Base-by-base conservation (phyloP, 2,329 filamentous ascomycete genomes). In the Chaetomiaceae sp. region DNA sequence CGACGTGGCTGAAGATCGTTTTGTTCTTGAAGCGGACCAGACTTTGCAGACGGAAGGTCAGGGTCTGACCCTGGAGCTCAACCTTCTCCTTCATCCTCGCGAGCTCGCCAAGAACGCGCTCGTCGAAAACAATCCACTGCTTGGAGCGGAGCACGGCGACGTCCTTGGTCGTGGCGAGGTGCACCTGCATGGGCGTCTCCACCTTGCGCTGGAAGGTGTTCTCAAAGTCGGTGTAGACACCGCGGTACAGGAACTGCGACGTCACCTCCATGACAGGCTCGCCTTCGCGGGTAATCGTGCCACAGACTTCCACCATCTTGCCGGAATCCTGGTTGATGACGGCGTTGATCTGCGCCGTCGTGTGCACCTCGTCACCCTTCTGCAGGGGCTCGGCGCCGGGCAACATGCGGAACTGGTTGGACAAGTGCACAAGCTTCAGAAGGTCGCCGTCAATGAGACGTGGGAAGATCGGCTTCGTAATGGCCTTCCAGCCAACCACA, bases 271-370 rank as follows among this genome's bases (percentile, higher is more conserved):
- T 98, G 53, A 98, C 88, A 6, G 89, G 76, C 65, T 86, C 68
- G 20, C 85, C 85, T 44, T 90, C 81, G 35, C 93, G 85, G 44
- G 79, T 84, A 60, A 98, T 95, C 6, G 93, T 98, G 52, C 93
- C 93, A 61, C 90, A 96, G n/a, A 98, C 91, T 69, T 98, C 94
- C 15, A 98, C 94, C 90, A 98, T 96, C 76, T 98, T 98, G 38
- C 93, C 93, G 50, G 93, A 89, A 12, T 95, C 89, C 67, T 98
- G 90, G 72, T 97, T 98, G 73, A 98, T 85, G 60, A 98, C 89
- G 14, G 93, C 89, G 60, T 98, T 97, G 71, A 98, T 87, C 65
- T 94, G 89, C 35, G 93, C 93, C 45, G 88, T 95, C 3, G 93
- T 97, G 52, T 88, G 83, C 17, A 98, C 79, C 52, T 90, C 81